Conservation (phyloP, 2,329 filamentous ascomycete genomes). For the Dactylellina haptotyla region DNA sequence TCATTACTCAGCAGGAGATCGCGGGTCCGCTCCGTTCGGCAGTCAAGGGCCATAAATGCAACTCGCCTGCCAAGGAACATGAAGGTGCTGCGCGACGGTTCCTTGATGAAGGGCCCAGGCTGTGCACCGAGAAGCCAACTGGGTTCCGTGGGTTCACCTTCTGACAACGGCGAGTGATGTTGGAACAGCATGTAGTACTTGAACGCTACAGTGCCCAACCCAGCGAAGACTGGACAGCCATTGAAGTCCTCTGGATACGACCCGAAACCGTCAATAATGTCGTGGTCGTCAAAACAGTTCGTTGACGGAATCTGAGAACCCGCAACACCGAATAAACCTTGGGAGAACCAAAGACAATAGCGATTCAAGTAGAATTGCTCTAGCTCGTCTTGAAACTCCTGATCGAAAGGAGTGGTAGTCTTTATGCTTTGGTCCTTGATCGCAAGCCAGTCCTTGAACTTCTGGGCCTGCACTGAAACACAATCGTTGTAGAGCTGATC, state of each 20-base stretch:
- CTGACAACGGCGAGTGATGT: constrained; percentile 84
- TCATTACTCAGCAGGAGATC: constrained; percentile 81
- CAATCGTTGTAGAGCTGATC: constrained; percentile 95
- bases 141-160: constrained; percentile 84
- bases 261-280: constrained; percentile 89
- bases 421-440: constrained; percentile 84
- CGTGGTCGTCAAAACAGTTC: constrained; percentile 97
- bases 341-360: constrained; percentile 91
- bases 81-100: constrained; percentile 85
- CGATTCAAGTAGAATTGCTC: constrained; percentile 87
- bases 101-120: constrained; percentile 88
- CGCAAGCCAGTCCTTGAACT: constrained; percentile 85
- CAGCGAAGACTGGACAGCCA: constrained; percentile 87
- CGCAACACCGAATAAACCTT: constrained; percentile 91
- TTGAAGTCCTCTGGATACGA: constrained; percentile 94
- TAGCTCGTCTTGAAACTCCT: constrained; percentile 85
- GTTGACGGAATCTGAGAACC: constrained; percentile 97
- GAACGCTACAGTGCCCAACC: constrained; percentile 89
- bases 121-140: constrained; percentile 86
- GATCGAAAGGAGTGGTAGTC: constrained; percentile 78
- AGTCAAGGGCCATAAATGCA: constrained; percentile 86
- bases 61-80: constrained; percentile 82
- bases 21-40: constrained; percentile 86
- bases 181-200: constrained; percentile 99
- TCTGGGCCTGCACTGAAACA: constrained; percentile 76